Conservation (phyloP, 441 rosid genomes). For the Erysimum cheiri region DNA sequence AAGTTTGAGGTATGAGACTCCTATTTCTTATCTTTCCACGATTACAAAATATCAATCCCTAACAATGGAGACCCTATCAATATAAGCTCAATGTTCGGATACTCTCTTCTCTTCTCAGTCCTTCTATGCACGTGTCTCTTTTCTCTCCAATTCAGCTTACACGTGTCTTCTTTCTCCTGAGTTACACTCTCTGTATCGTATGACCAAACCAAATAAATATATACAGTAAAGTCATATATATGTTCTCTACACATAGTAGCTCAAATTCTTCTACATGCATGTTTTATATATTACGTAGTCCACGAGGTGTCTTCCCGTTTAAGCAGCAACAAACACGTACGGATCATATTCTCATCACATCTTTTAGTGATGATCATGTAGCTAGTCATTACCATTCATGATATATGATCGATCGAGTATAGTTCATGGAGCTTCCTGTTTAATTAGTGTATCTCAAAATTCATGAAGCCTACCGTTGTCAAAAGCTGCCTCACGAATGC, state of each 20-base stretch:
- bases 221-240: conserved; percentile 20
- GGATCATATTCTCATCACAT: conserved; percentile 82
- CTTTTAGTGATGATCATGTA: conserved; percentile 81
- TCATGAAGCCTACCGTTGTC: conserved; percentile 79
- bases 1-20: too few relatives aligned
- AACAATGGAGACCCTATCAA: too few relatives aligned
- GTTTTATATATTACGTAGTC: conserved; percentile 27
- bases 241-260: neutral
- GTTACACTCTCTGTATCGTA: too few relatives aligned
- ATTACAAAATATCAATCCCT: too few relatives aligned
- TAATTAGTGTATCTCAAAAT: conserved; percentile 69
- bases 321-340: conserved; percentile 72
- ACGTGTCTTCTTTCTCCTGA: too few relatives aligned
- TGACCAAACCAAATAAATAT: conserved; percentile 14
- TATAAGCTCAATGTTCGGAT: too few relatives aligned
- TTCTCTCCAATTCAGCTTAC: too few relatives aligned
- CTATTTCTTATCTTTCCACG: too few relatives aligned
- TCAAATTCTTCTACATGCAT: too few relatives aligned
- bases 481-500: conserved; percentile 63
- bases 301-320: conserved; percentile 88
- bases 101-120: too few relatives aligned
- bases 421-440: conserved; percentile 79
- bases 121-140: too few relatives aligned
- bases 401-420: conserved; percentile 86
- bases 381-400: conserved; percentile 82